A percentile compares a stretch with the other conserved stretches of the same genome.
Evolutionary conservation across 163 green algal genomes (phyloP).

Genomic region (Scenedesmus sp.): DNA sequence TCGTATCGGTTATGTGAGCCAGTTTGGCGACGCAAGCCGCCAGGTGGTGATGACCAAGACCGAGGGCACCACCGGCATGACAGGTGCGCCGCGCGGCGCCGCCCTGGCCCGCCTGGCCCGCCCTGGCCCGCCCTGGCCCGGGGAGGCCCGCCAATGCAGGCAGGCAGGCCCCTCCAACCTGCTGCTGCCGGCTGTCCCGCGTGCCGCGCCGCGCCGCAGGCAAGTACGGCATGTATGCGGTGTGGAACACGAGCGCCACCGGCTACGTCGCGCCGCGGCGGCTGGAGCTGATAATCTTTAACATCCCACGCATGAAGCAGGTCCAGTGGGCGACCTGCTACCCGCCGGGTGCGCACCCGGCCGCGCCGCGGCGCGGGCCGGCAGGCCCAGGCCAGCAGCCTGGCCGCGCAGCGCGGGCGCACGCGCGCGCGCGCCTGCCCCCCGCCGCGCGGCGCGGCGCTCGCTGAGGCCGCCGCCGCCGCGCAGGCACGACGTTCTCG

Average conservation of each 20-base stretch:
- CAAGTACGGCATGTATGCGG: conserved; percentile 31
- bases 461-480: neutral
- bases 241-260: conserved; percentile 12
- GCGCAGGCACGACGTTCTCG: conserved; percentile 2
- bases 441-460: neutral
- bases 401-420: neutral
- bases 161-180: no score
- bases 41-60: conserved; percentile 25
- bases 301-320: conserved; percentile 22
- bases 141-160: no score
- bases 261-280: conserved; percentile 32
- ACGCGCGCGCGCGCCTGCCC: neutral
- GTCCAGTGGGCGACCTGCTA: conserved; percentile 29
- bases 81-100: neutral
- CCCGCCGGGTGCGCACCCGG: neutral
- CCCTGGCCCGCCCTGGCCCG: neutral
- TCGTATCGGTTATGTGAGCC: conserved; percentile 28
- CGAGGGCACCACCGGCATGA: conserved; percentile 28
- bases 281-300: conserved; percentile 30
- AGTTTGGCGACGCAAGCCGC: conserved; percentile 24
- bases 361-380: neutral
- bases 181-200: no score
- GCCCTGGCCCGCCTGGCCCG: neutral
- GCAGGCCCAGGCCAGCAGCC: no score
- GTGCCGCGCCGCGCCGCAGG: no score